Base-by-base conservation (phyloP, 257 asterid species). In the Striga asiatica region DNA sequence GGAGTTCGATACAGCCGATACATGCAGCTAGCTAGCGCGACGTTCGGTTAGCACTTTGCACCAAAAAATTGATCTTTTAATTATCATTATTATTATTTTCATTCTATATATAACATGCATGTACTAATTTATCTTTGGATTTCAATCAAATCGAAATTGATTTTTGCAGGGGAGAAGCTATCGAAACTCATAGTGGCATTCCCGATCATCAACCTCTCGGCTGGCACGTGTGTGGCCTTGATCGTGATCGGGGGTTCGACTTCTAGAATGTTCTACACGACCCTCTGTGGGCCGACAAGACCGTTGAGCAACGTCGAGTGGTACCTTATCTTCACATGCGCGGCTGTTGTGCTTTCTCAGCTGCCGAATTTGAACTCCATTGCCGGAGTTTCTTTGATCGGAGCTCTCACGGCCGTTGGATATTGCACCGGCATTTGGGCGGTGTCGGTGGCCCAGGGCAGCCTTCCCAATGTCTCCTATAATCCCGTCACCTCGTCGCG, bases 1-100 rank as follows among this genome's bases (percentile, higher is more conserved):
- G 95, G 96, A 11, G 73, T 86, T 4, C 85, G 98, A 11, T 89
- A 86, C 73, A 86, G 96, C 69, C 62, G 98, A 76, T 89, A 83
- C 80, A 70, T 89, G 79, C 96, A 86, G 53, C 66, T 89, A 14
- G 91, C 95, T 1, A 60, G 49, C 23, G 95, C 92, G 8, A 76
- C 96, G 18, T 83, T 89, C 54, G 98, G 97, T 77, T 35, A 48
- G 79, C 20, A 17, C 6, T 0, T 2, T 1, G 5, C 2, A 35
- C 3, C 0, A 29, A 29, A 29, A 29, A 29, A 29, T 29, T 29
- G 8, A 1, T 5, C 35, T 29, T 29, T 29, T 29, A 29, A 29
- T 29, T 29, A 1, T 29, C 8, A 1, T 5, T 29, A 5, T 29
- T 10, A 3, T 29, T 10, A 1, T 1, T 1, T 29, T 29, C 35